Percentiles rank a stretch among this genome's conserved stretches.
Evolutionary conservation across 2,329 filamentous ascomycete genomes (phyloP).

Genomic region (Cladophialophora carrionii): DNA sequence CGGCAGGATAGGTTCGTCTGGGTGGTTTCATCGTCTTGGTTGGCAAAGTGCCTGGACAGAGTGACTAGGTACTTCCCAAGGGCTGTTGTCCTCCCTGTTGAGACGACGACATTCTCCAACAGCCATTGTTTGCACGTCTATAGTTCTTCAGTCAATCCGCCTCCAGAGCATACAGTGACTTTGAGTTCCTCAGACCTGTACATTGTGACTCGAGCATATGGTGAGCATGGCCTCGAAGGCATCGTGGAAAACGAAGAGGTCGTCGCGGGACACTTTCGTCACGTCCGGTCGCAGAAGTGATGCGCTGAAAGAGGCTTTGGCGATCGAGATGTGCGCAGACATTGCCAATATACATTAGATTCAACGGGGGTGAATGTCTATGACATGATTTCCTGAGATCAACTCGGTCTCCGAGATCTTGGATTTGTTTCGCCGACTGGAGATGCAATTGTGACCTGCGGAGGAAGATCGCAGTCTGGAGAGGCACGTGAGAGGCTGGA

Average conservation of each 20-base stretch:
- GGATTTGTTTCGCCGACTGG: neutral
- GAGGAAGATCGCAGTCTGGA: neutral
- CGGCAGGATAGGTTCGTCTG: conserved; percentile 58
- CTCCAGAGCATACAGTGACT: conserved; percentile 19
- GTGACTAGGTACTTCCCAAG: conserved; percentile 76
- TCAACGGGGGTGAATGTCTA: neutral
- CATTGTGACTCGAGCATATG: conserved; percentile 76
- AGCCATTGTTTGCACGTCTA: conserved; percentile 92
- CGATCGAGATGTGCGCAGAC: conserved; percentile 62
- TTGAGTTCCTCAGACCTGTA: conserved; percentile 75
- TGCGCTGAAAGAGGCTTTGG: conserved; percentile 76
- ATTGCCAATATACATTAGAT: conserved; percentile 21
- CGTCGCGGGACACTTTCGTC: conserved; percentile 67
- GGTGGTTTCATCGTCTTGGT: conserved; percentile 38
- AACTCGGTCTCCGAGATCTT: neutral
- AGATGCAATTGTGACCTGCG: neutral
- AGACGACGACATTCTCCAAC: conserved; percentile 70
- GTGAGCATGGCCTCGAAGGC: conserved; percentile 66
- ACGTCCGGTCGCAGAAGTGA: conserved; percentile 75
- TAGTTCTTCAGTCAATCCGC: conserved; percentile 37
- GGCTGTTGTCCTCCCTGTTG: conserved; percentile 65
- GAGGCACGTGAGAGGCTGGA: neutral
- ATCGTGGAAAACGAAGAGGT: conserved; percentile 70
- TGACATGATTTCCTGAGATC: neutral
- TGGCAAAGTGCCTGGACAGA: conserved; percentile 63